Evolutionary conservation across 208 protist species (phyloP).

Genomic region (Zelonia costaricensis): DNA sequence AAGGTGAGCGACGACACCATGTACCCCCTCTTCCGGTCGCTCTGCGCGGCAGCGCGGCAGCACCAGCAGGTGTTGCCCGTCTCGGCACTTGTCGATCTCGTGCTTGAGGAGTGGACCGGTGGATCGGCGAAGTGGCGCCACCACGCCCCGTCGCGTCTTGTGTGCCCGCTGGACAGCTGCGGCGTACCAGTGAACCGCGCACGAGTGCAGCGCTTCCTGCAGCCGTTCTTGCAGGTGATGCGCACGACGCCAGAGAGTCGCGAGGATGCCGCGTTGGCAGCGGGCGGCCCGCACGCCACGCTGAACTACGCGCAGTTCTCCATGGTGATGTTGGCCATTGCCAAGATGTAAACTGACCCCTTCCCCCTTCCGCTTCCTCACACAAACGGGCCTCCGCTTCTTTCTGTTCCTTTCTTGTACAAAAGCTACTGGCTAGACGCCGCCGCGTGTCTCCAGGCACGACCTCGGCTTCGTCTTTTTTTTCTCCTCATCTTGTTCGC

Average conservation of each 20-base stretch:
- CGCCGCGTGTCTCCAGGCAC: too few relatives aligned
- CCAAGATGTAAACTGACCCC: slow-evolving; percentile 67
- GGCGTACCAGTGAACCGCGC: slow-evolving; percentile 55
- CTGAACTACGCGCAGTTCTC: slow-evolving; percentile 89
- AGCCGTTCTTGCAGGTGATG: slow-evolving; percentile 33
- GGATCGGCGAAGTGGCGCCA: slow-evolving; percentile 40
- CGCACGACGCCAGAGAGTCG: background rate
- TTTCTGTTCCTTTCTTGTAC: too few relatives aligned
- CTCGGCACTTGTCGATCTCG: slow-evolving; percentile 20
- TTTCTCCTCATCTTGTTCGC: too few relatives aligned
- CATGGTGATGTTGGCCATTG: slow-evolving; percentile 83
- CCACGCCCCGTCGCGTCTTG: slow-evolving; percentile 16
- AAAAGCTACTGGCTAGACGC: too few relatives aligned
- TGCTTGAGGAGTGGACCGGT: slow-evolving; percentile 24
- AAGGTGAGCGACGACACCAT: slow-evolving; percentile 14
- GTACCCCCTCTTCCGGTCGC: slow-evolving; percentile 17
- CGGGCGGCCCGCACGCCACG: background rate
- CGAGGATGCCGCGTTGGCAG: background rate
- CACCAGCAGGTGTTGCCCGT: slow-evolving; percentile 8
- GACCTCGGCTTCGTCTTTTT: too few relatives aligned
- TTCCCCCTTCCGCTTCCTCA: too few relatives aligned
- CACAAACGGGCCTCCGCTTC: too few relatives aligned
- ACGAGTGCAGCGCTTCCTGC: slow-evolving; percentile 26
- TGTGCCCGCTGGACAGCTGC: slow-evolving; percentile 67
- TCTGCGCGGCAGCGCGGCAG: slow-evolving; percentile 15